Conservation (phyloP, 2,329 filamentous ascomycete species). For the Purpureocillium lavendulum region DNA sequence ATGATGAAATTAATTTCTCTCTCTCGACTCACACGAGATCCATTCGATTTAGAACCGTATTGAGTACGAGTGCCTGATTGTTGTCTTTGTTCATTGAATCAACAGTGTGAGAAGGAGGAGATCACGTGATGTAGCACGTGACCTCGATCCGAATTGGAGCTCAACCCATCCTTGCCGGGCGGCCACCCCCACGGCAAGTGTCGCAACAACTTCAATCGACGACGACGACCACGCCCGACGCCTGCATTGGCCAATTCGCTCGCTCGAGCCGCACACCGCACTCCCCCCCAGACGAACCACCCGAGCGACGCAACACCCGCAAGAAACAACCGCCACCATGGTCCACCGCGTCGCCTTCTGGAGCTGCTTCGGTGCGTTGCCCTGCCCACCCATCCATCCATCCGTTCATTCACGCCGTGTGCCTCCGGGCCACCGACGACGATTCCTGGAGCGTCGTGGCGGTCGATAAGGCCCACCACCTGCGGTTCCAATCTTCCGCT, state of each 20-base stretch:
- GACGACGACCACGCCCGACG: conserved; percentile 4
- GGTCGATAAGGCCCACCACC: too few species aligned
- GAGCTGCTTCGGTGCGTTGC: conserved; percentile 76
- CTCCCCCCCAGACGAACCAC: conserved; percentile 7
- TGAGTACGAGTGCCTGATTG: too few species aligned
- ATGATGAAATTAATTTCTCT: too few species aligned
- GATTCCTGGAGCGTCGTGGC: background rate
- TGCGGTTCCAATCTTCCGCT: too few species aligned
- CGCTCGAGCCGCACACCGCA: conserved; percentile 6
- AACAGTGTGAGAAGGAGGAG: too few species aligned
- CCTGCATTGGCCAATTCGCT: conserved; percentile 9
- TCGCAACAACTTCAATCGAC: background rate
- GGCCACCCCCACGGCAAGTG: conserved; percentile 11
- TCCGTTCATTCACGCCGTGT: too few species aligned
- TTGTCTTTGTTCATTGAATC: too few species aligned
- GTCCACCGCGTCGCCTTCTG: conserved; percentile 68
- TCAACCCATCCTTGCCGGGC: conserved; percentile 15
- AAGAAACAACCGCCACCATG: conserved; percentile 31
- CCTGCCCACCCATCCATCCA: background rate
- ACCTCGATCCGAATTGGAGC: background rate
- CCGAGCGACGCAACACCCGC: conserved; percentile 12
- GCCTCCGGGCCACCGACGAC: background rate
- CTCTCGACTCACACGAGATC: too few species aligned
- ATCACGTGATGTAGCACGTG: conserved; percentile 6
- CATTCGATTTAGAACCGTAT: too few species aligned